Percentiles rank a stretch among this genome's conserved stretches.
These are phyloP conservation scores for Irpex rosettiformis DNA, from an alignment of 1,284 basidiomycete genomes.

Conservation along the genomic window DNA sequence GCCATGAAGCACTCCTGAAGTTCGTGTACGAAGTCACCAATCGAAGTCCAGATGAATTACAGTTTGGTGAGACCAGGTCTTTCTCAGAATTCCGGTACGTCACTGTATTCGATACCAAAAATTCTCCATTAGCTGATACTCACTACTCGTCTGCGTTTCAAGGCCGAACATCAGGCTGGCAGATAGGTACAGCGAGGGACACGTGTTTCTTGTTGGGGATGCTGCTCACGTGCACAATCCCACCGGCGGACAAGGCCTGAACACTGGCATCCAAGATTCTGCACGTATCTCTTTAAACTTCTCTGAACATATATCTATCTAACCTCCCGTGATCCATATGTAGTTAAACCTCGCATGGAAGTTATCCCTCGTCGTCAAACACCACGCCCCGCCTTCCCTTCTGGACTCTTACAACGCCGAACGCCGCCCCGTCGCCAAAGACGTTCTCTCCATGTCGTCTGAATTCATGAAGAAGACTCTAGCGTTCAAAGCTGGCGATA, in stretches of 20 bases:
- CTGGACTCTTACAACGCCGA: conserved; percentile 22
- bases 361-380: conserved; percentile 17
- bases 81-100: background rate
- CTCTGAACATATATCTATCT: background rate
- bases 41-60: background rate
- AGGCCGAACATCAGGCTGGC: conserved; percentile 24
- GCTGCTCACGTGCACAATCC: conserved; percentile 17
- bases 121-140: too few species aligned
- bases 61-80: background rate
- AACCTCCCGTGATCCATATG: background rate
- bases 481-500: background rate
- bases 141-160: background rate
- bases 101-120: background rate
- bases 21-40: background rate
- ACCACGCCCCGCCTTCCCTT: conserved; percentile 12
- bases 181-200: conserved; percentile 17
- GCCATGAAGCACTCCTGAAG: background rate
- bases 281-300: background rate
- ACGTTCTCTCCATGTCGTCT: conserved; percentile 18
- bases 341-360: conserved; percentile 26
- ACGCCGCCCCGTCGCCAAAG: conserved; percentile 23
- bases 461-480: background rate
- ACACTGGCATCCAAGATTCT: conserved; percentile 51
- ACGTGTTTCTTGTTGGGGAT: conserved; percentile 23
- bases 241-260: conserved; percentile 39